A percentile compares a stretch with the other conserved stretches of the same genome.
Conservation (phyloP, 139 green algal species). For the Coelastrella sp. region DNA sequence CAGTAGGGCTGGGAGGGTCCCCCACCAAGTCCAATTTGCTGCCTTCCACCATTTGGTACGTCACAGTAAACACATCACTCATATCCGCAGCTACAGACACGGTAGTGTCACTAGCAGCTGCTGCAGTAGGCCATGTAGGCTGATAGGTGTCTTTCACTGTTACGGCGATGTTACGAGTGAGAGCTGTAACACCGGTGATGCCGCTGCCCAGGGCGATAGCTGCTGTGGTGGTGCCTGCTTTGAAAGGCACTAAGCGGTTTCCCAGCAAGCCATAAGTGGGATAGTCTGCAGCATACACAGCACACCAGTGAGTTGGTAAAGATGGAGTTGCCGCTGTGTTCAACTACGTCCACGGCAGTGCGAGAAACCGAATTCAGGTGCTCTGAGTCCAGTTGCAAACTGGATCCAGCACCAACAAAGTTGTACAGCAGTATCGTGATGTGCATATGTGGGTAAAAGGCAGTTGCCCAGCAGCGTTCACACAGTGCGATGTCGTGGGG, state of each 20-base stretch:
- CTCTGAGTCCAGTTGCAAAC: too few relatives aligned
- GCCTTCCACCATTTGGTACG: background rate
- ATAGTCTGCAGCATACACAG: slow-evolving; percentile 12
- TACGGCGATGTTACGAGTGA: slow-evolving; percentile 10
- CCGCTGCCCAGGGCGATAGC: slow-evolving; percentile 11
- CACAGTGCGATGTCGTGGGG: too few relatives aligned
- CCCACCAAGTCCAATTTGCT: slow-evolving; percentile 12
- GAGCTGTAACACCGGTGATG: slow-evolving; percentile 36
- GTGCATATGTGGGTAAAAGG: too few relatives aligned
- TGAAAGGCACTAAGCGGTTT: slow-evolving; percentile 39
- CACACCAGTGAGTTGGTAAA: background rate
- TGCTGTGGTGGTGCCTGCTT: slow-evolving; percentile 45
- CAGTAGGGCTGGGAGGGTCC: background rate
- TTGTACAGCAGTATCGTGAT: too few relatives aligned
- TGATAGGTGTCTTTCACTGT: slow-evolving; percentile 54
- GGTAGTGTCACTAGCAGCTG: slow-evolving; percentile 27
- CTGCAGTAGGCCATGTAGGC: slow-evolving; percentile 45
- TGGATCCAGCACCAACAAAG: too few relatives aligned
- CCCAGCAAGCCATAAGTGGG: slow-evolving; percentile 26
- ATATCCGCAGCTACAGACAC: slow-evolving; percentile 50
- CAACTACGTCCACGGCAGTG: too few relatives aligned
- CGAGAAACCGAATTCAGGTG: too few relatives aligned
- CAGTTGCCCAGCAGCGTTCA: too few relatives aligned
- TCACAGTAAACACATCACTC: slow-evolving; percentile 29
- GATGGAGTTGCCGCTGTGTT: too few relatives aligned